Evolutionary conservation across 73 alveolate genomes (phyloP), one percentile per base, ranked within the genome.

Genomic region (Paraurostyla sp.): DNA sequence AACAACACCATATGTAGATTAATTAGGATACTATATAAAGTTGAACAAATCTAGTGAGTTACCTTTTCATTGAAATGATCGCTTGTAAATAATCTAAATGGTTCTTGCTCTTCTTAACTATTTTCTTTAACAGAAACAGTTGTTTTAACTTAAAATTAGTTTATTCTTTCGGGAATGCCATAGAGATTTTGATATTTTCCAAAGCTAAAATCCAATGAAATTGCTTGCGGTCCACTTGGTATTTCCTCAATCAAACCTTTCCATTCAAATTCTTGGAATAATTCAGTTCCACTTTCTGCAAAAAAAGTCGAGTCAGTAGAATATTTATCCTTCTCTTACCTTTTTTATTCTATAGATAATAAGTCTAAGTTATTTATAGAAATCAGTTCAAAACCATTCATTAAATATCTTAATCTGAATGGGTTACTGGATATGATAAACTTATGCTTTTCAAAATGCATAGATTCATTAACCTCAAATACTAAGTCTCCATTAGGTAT

Each of bases 1-100:
- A 13, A 49, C 46, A 43, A 56, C 65, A 30, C 96, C 96, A 75
- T 92, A 92, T 35, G 84, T 32, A 0, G 94, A 46, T 18, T 40
- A 38, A 29, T 58, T 59, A 0, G 92, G 85, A 41, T 58, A 83
- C 29, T n/a, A n/a, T n/a, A n/a, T n/a, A n/a, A n/a, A n/a, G n/a
- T n/a, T n/a, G n/a, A n/a, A n/a, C n/a, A n/a, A n/a, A n/a, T n/a
- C n/a, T n/a, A n/a, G n/a, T n/a, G n/a, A n/a, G n/a, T n/a, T n/a
- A n/a, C n/a, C n/a, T 78, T 50, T 4, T 88, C 94, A 80, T 69
- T 83, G 36, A 94, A 94, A 50, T 83, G 95, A 59, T 94, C 98
- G 2, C 83, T 65, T 59, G 92, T 94, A 82, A 41, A 94, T 52
- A 94, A 65, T 15, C 98, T 63, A 63, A 89, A 93, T 7, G 98